Evolutionary conservation across 768 basidiomycete species (phyloP).

Genomic region (Boletus tomentosulus): DNA sequence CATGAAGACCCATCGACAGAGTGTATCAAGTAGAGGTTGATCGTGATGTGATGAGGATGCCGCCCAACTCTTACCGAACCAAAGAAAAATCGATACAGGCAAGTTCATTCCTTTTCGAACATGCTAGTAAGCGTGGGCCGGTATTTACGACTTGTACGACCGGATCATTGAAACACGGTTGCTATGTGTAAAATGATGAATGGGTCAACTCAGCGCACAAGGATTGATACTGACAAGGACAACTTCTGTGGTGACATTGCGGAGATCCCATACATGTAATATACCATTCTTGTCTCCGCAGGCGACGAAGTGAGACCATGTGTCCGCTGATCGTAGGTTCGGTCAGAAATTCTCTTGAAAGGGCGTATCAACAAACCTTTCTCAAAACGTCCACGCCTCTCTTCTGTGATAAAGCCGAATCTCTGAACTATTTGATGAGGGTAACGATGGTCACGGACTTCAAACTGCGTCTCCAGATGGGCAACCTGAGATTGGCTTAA

Average conservation of each 20-base stretch:
- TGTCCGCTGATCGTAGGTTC: conserved; percentile 16
- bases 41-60: neutral
- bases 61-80: neutral
- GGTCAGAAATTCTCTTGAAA: conserved; percentile 16
- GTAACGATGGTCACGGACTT: conserved; percentile 45
- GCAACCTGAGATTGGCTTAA: conserved; percentile 34
- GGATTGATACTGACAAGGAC: conserved; percentile 17
- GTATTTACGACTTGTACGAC: conserved; percentile 37
- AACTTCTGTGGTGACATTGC: conserved; percentile 30
- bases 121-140: conserved; percentile 33
- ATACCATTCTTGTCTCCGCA: conserved; percentile 42
- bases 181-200: conserved; percentile 20
- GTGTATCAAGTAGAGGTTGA: neutral
- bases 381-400: conserved; percentile 40
- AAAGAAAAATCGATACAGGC: conserved; percentile 18
- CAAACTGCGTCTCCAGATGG: conserved; percentile 50
- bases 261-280: conserved; percentile 47
- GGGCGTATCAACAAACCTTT: conserved; percentile 36
- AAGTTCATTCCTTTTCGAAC: conserved; percentile 37
- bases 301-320: conserved; percentile 36
- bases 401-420: conserved; percentile 40
- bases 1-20: neutral
- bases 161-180: conserved; percentile 34
- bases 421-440: conserved; percentile 35
- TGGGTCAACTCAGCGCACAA: neutral